Evolutionary conservation across 805 yeast genomes (phyloP).

Genomic region (Metschnikowia peoriensis): DNA sequence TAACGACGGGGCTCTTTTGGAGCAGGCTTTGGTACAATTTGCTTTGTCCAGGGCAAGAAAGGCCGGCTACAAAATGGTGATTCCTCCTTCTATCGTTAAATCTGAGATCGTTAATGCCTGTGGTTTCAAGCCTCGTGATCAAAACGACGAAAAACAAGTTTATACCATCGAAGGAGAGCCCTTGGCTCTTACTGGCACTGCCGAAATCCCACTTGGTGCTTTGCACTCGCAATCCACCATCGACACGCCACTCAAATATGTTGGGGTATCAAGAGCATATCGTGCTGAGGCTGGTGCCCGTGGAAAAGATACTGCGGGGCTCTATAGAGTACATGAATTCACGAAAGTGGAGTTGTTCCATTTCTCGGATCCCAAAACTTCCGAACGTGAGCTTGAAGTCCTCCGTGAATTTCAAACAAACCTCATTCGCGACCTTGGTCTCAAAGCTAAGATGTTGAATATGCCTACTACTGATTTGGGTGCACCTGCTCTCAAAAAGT

Average conservation of each 20-base stretch:
- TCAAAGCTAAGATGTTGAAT: conserved; percentile 75
- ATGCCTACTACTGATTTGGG: conserved; percentile 94
- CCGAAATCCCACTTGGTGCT: conserved; percentile 93
- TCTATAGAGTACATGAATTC: conserved; percentile 94
- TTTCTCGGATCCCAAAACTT: conserved; percentile 52
- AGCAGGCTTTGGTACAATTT: conserved; percentile 84
- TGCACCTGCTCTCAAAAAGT: conserved; percentile 87
- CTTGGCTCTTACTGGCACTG: conserved; percentile 84
- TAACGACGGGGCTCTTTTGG: conserved; percentile 84
- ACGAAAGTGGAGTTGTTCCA: conserved; percentile 90
- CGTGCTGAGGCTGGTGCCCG: conserved; percentile 98
- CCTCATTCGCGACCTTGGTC: conserved; percentile 64
- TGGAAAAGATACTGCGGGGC: conserved; percentile 87
- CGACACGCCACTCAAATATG: conserved; percentile 53
- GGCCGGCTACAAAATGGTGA: conserved; percentile 64
- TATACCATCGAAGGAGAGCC: conserved; percentile 57
- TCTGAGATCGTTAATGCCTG: conserved; percentile 79
- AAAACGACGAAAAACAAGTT: conserved; percentile 80
- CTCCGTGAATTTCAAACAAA: conserved; percentile 63
- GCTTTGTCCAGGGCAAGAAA: conserved; percentile 64
- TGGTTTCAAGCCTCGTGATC: conserved; percentile 93
- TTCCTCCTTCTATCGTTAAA: conserved; percentile 86
- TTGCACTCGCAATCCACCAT: conserved; percentile 55
- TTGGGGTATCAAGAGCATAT: conserved; percentile 82
- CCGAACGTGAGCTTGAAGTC: conserved; percentile 54